Conservation (phyloP, 305 asterid genomes). For the Fraxinus albicans region DNA sequence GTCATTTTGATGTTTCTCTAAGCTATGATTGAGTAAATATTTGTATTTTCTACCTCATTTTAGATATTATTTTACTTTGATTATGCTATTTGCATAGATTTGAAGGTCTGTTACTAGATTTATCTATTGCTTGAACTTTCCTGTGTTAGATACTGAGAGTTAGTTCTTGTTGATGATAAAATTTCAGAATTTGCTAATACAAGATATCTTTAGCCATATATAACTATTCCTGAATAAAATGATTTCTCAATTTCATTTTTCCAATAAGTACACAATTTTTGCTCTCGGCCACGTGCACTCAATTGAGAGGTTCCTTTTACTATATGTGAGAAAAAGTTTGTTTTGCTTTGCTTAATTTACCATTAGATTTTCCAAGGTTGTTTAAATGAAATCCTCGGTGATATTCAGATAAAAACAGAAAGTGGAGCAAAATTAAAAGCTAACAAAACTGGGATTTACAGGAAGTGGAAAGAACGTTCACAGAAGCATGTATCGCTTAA, state of each 20-base stretch:
- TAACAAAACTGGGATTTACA: conserved; percentile 74
- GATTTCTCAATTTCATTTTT: background rate
- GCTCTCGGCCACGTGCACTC: background rate
- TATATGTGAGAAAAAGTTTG: background rate
- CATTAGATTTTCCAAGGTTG: conserved; percentile 5
- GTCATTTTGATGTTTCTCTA: background rate
- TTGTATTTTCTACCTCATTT: background rate
- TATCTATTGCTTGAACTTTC: background rate
- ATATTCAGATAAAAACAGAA: conserved; percentile 74
- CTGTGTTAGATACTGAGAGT: background rate
- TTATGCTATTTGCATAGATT: background rate
- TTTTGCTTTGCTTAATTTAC: background rate
- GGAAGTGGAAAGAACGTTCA: conserved; percentile 70
- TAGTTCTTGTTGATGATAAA: too few species aligned
- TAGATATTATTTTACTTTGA: background rate
- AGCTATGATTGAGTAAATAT: background rate
- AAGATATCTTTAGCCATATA: background rate
- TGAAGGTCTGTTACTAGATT: background rate
- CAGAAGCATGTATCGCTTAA: conserved; percentile 60
- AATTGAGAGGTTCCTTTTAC: background rate
- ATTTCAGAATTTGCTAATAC: background rate
- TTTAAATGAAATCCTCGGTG: conserved; percentile 17
- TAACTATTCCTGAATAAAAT: background rate
- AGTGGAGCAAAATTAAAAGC: conserved; percentile 67
- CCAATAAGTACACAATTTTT: background rate